Evolutionary conservation across 1,139 yeast genomes (phyloP), one percentile per base, ranked within the genome.

Genomic region (Yarrowia galli): DNA sequence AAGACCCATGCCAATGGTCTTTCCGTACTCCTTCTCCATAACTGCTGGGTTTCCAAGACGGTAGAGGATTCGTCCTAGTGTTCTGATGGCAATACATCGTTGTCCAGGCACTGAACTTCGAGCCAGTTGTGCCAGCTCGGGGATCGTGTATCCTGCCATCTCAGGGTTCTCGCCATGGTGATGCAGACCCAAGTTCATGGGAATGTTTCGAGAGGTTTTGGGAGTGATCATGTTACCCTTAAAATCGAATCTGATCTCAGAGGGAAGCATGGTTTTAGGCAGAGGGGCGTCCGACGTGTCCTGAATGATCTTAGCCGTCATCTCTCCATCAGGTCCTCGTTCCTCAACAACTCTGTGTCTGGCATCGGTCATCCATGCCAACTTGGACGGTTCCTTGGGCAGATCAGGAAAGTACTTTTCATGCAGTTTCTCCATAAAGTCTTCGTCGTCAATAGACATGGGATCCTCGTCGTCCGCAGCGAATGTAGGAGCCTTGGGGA

Each of bases 81-180:
- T 91, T 75, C 90, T 92, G 46, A 93, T 87, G 28, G 97, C 92
- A 25, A 95, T 84, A 70, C 96, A 86, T 67, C 98, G 82, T 77
- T 95, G 99, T 0, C 96, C 87, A 1, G 97, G 87, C 68, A 89
- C 86, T 0, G 89, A 85, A 0, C 97, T 91, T 71, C 97, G 82
- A 2, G 93, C 81, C 67, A 92, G 83, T 73, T 89, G 96, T 0
- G 90, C 89, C 67, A 95, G 81, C 75, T 95, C 99, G 1, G 86
- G 82, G 28, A 95, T 77, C 0, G 98, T 92, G 76, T 95, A 95
- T 0, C 99, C 99, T 0, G 99, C 97, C 68, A 93, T 82, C 58
- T 89, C 87, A 0, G 98, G 98, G 68, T 89, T 87, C 28, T 89
- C 92, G 0, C 97, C 85, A 77, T 95, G 99, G 76, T 95, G 98